Base-by-base conservation (phyloP, 2,329 filamentous ascomycete genomes). In the Fragosphaeria purpurea region DNA sequence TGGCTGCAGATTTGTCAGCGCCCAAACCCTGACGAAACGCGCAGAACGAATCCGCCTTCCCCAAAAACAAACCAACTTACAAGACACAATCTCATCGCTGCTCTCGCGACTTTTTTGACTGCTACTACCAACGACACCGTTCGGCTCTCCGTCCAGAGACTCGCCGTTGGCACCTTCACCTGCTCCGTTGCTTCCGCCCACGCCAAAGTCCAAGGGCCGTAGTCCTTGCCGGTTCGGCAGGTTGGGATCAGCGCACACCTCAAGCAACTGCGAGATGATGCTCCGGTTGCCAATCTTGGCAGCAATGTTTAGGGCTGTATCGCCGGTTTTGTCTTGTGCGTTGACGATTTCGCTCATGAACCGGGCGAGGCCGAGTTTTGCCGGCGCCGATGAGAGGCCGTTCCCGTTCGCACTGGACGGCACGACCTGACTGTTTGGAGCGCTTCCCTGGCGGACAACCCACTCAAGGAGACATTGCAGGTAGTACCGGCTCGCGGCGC, bases 311-410 rank as follows among this genome's bases (percentile, higher is more conserved):
- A 98, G 73, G 0, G 93, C 93, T 0, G 93, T 98, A 62, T 98
- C 95, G 1, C 93, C 93, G 37, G 86, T 86, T 60, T 90, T 89
- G 66, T 98, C 93, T 60, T 91, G 86, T 0, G 90, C 85, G 60
- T 98, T 97, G 53, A 98, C 91, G 65, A 98, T 94, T 63, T 97
- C 90, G 46, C 86, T 88, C 79, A 98, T 94, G 68, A 98, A 98
- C 39, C 88, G 83, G 34, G 88, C 90, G 48, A 98, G 77, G 31
- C 86, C 88, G 67, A 97, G 94, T 55, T 78, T 87, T 50, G 79
- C 85, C 41, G 68, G 69, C 10, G 55, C 66, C 6, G 56, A 51
- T 55, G 54, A 50, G 2, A 43, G 11, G 7, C 47, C 31, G 34
- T 50, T 51, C 30, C 55, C 57, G 44, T 59, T 60, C 8, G 53